Evolutionary conservation across 495 filamentous ascomycete species (phyloP), one percentile per base, ranked within the genome.

Genomic region (Hypoxylon crocopeplum): DNA sequence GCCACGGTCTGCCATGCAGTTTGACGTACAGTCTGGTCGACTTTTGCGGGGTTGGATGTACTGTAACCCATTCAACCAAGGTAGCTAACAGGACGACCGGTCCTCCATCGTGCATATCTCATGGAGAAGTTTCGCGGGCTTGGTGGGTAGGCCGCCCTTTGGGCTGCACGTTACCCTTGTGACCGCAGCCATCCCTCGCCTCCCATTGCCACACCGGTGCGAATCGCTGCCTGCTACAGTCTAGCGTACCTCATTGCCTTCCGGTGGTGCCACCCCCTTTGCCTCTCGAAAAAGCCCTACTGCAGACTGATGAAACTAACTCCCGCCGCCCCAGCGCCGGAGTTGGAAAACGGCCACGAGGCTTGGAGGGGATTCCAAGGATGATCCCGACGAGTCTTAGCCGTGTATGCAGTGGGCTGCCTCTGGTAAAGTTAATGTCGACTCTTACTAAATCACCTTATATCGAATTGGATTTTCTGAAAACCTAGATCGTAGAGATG

Each of bases 131-230:
- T n/a, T n/a, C n/a, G n/a, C n/a, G n/a, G n/a, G n/a, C n/a, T n/a
- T n/a, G n/a, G n/a, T n/a, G n/a, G n/a, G n/a, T n/a, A n/a, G n/a
- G n/a, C n/a, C n/a, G 7, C 24, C 39, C 41, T 55, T 55, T 62
- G 29, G 30, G 37, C 62, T 63, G 55, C 61, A 66, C 50, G 41
- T 61, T 60, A 59, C 61, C 61, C 68, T 67, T 68, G 68, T 64
- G 58, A 70, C 68, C 65, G 37, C 17, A 47, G 53, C 67, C 40
- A 61, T 59, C 48, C 48, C 46, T 61, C 41, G 29, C 51, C 44
- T 39, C 56, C 53, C 57, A 63, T 68, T 44, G 62, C 60, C 45
- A 70, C 64, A 70, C 62, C 64, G 65, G 59, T 64, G 59, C 58
- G 56, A 59, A 59, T 55, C 49, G 54, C 44, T 52, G 37, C 61